These are phyloP conservation scores for Cutaneotrichosporon spelunceum DNA, from an alignment of 1,284 basidiomycete species.

Conservation along the genomic window DNA sequence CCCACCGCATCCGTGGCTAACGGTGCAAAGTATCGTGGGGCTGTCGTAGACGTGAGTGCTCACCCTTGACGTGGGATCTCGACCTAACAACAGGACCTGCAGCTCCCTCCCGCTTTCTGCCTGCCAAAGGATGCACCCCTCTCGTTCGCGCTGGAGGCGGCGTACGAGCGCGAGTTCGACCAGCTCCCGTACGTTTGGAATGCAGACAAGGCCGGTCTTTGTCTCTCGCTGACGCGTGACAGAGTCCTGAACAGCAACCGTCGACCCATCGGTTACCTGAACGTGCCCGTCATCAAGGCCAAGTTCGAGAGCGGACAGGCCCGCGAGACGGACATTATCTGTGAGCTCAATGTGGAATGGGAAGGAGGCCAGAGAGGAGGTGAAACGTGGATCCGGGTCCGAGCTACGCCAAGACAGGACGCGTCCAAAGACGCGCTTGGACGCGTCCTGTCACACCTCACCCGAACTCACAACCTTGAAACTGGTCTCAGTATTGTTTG, in stretches of 20 bases:
- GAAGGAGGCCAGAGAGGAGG: neutral
- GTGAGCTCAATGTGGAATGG: conserved; percentile 54
- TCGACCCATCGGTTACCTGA: conserved; percentile 75
- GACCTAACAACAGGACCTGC: conserved; percentile 65
- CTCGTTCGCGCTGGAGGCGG: conserved; percentile 70
- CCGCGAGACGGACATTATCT: conserved; percentile 53
- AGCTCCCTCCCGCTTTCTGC: conserved; percentile 84
- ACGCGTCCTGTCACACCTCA: neutral
- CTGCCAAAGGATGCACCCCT: conserved; percentile 68
- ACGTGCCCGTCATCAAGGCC: conserved; percentile 67
- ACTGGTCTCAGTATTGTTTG: neutral
- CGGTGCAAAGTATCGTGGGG: conserved; percentile 68
- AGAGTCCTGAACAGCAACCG: conserved; percentile 72
- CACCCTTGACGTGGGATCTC: neutral
- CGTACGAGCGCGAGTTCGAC: conserved; percentile 86
- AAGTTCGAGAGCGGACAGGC: conserved; percentile 72
- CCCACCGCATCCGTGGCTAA: conserved; percentile 33
- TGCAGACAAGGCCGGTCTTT: neutral
- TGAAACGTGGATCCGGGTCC: neutral
- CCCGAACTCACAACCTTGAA: neutral
- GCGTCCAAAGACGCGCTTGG: neutral
- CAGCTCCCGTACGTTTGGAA: conserved; percentile 68
- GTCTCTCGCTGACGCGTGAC: conserved; percentile 3
- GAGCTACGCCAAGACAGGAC: neutral
- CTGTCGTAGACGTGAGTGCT: conserved; percentile 60